Evolutionary conservation across 805 yeast genomes (phyloP), one percentile per base, ranked within the genome.

Genomic region (Wickerhamomyces hampshirensis): DNA sequence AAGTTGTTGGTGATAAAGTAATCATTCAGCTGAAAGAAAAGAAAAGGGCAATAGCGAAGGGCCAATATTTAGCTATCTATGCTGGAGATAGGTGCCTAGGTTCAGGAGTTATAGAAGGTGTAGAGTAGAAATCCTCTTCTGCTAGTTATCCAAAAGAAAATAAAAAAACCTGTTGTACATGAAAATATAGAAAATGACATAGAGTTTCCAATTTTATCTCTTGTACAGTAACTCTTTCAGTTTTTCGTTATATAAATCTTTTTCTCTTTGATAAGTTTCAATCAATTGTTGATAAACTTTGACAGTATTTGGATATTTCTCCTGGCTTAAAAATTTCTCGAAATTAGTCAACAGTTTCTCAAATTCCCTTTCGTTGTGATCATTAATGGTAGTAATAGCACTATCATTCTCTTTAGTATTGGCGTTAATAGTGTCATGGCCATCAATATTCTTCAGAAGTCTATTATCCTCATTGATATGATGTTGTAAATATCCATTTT

Each of bases 11-110:
- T 3, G 45, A 38, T 2, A 37, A 31, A 1, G 16, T 69, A 2
- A 38, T 41, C 2, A 55, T 85, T 6, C 46, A 47, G 16, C 63
- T 89, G 21, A 40, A 44, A 0, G 60, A 65, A 1, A 57, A 63
- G 21, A 73, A 74, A 23, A 62, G 87, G 33, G 96, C 95, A 0
- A 75, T 93, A 53, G 89, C 96, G 0, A 85, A 89, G 0, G 98
- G 98, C 0, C 98, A 91, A 56, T 80, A 75, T 46, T 60, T 87
- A 13, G 95, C 84, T 1, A 54, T 91, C 5, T 93, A 89, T 56
- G 60, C 71, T 28, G 74, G 71, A 2, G 80, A 78, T 31, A 60
- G 75, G 36, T 80, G 91, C 0, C 50, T 89, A 9, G 97, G 96
- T 0, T 66, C 76, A 14, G 84, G 83, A 1, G 46, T 55, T 18